These are phyloP conservation scores for Pythium myriotylum DNA, from an alignment of 352 stramenopile genomes.

Conservation along the genomic window DNA sequence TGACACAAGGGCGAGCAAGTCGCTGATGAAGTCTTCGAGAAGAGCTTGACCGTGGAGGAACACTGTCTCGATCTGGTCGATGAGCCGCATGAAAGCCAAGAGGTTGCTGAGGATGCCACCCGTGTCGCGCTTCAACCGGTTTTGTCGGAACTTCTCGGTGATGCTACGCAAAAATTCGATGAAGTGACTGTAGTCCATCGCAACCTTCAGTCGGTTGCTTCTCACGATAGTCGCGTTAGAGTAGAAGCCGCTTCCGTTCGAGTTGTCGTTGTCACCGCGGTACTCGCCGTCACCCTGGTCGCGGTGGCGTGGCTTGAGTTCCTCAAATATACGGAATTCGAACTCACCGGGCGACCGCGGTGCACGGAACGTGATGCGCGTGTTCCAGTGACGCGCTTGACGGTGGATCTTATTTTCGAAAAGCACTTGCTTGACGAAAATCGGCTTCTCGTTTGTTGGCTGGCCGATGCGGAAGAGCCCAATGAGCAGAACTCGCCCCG, in stretches of 20 bases:
- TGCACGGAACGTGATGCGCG: slow-evolving; percentile 80
- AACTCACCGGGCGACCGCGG: slow-evolving; percentile 81
- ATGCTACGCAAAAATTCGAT: slow-evolving; percentile 72
- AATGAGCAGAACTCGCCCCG: slow-evolving; percentile 67
- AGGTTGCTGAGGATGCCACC: slow-evolving; percentile 65
- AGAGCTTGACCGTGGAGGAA: slow-evolving; percentile 71
- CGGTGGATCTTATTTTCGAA: slow-evolving; percentile 79
- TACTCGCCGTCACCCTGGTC: slow-evolving; percentile 34
- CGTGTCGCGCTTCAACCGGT: slow-evolving; percentile 51
- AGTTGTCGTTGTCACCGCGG: slow-evolving; percentile 27
- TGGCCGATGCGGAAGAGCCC: slow-evolving; percentile 80
- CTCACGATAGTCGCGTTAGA: slow-evolving; percentile 71
- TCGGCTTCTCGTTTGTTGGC: slow-evolving; percentile 75
- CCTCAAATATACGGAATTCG: slow-evolving; percentile 84
- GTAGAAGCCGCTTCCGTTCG: slow-evolving; percentile 36
- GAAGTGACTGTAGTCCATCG: slow-evolving; percentile 78
- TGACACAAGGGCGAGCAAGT: slow-evolving; percentile 55
- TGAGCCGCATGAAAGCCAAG: slow-evolving; percentile 60
- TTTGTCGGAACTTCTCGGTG: slow-evolving; percentile 67
- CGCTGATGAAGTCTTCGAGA: slow-evolving; percentile 59
- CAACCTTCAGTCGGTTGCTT: slow-evolving; percentile 75
- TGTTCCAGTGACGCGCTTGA: slow-evolving; percentile 65
- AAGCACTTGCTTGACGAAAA: slow-evolving; percentile 84
- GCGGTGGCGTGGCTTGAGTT: slow-evolving; percentile 44
- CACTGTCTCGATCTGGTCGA: slow-evolving; percentile 77